phyloP scores from a whole-genome alignment of 1,139 yeast genomes.

The Yueomyces sp. region DNA sequence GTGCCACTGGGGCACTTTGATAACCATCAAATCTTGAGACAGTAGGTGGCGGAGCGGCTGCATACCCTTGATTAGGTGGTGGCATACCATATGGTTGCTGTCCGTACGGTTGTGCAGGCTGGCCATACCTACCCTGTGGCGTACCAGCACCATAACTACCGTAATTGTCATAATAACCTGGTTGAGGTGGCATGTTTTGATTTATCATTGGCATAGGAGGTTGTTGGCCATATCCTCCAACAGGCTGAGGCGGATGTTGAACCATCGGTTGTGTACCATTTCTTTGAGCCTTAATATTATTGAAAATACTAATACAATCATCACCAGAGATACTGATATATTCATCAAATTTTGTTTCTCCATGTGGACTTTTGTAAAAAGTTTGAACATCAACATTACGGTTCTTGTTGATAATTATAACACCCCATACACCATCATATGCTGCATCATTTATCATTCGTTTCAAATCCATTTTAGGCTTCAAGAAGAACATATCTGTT shows the following conservation, averaged over 20 bases:
- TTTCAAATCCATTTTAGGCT: conserved; percentile 38
- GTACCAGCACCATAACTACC: conserved; percentile 6
- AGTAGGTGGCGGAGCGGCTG: conserved; percentile 5
- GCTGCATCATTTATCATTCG: conserved; percentile 67
- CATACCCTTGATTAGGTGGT: conserved; percentile 11
- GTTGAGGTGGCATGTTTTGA: conserved; percentile 14
- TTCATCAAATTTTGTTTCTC: conserved; percentile 70
- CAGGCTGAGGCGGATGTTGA: conserved; percentile 2
- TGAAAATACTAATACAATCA: conserved; percentile 43
- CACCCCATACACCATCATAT: conserved; percentile 65
- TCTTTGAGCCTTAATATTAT: conserved; percentile 25
- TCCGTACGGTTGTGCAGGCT: conserved; percentile 9
- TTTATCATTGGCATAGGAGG: conserved; percentile 1
- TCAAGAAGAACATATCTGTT: conserved; percentile 35
- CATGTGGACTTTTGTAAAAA: conserved; percentile 55
- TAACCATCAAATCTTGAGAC: conserved; percentile 8
- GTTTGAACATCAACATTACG: conserved; percentile 57
- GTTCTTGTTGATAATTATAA: conserved; percentile 48
- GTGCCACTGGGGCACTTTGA: conserved; percentile 21
- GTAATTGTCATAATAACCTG: conserved; percentile 18
- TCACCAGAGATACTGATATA: conserved; percentile 55
- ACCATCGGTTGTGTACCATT: conserved; percentile 15
- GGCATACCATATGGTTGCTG: conserved; percentile 6
- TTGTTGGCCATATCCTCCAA: conserved; percentile 7
- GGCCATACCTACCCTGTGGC: conserved; percentile 5